Conservation (phyloP, 805 yeast species). For the Saccharomycopsis sp. region DNA sequence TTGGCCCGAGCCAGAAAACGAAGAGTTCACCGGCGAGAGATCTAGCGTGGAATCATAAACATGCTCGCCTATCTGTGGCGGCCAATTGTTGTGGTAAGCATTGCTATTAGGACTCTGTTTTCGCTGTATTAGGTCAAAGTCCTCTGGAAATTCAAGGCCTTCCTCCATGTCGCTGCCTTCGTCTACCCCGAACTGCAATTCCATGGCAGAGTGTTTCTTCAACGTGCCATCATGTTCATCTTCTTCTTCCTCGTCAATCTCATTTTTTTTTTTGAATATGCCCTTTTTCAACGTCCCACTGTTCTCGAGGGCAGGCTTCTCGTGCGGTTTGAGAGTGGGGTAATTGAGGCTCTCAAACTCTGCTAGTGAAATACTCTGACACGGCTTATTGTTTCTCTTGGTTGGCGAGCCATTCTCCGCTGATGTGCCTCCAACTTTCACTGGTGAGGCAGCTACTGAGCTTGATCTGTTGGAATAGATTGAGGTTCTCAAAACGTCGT, state of each 20-base stretch:
- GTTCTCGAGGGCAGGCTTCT: background rate
- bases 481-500: conserved; percentile 15
- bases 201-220: background rate
- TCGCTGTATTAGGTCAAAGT: conserved; percentile 7
- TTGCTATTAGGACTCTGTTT: background rate
- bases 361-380: conserved; percentile 10
- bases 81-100: background rate
- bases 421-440: background rate
- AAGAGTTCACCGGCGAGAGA: conserved; percentile 9
- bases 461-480: conserved; percentile 11
- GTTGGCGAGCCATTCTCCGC: background rate
- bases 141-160: conserved; percentile 20
- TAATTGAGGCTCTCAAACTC: conserved; percentile 7
- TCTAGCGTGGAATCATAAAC: conserved; percentile 13
- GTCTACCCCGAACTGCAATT: background rate
- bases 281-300: background rate
- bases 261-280: too few relatives aligned
- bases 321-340: background rate
- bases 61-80: background rate
- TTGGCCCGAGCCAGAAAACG: conserved; percentile 9
- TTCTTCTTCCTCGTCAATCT: background rate
- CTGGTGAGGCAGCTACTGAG: background rate
- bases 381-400: conserved; percentile 6
- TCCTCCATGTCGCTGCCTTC: conserved; percentile 18
- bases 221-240: conserved; percentile 1